phyloP scores from a whole-genome alignment of 306 rosid genomes.

The Sicyos baderoa region DNA sequence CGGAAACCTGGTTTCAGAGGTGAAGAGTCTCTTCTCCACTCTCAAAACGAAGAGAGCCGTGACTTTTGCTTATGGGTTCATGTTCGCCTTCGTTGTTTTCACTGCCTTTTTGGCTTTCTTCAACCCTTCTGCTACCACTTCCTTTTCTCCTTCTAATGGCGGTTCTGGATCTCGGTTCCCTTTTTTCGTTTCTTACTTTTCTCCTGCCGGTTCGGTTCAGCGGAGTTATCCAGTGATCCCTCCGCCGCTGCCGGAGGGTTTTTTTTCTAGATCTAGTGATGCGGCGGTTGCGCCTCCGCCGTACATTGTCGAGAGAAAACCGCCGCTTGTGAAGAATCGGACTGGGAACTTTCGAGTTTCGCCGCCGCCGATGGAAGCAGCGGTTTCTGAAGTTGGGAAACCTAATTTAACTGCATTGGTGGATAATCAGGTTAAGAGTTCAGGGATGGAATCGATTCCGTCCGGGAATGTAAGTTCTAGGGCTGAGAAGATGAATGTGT shows the following conservation, averaged over 20 bases:
- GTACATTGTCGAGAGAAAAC: slow-evolving; percentile 14
- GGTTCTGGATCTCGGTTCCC: slow-evolving; percentile 42
- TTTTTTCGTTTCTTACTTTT: slow-evolving; percentile 36
- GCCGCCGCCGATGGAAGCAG: background rate
- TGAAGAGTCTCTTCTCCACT: slow-evolving; percentile 45
- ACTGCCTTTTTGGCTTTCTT: slow-evolving; percentile 66
- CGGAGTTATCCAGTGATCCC: slow-evolving; percentile 10
- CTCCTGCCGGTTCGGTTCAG: slow-evolving; percentile 36
- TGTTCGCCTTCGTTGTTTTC: slow-evolving; percentile 51
- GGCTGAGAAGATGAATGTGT: background rate
- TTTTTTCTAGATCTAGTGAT: slow-evolving; percentile 47
- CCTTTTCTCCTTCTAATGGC: slow-evolving; percentile 37
- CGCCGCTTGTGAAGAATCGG: slow-evolving; percentile 13
- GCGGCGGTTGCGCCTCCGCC: slow-evolving; percentile 25
- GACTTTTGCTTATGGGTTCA: slow-evolving; percentile 53
- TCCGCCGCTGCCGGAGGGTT: slow-evolving; percentile 20
- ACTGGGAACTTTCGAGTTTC: slow-evolving; percentile 7
- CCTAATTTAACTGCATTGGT: slow-evolving; percentile 26
- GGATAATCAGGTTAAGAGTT: slow-evolving; percentile 18
- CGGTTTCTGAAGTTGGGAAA: slow-evolving; percentile 9
- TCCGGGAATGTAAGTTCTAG: background rate
- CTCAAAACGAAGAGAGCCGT: slow-evolving; percentile 52
- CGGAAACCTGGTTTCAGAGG: slow-evolving; percentile 38
- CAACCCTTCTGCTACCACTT: slow-evolving; percentile 41
- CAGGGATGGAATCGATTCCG: background rate